Evolutionary conservation across 768 basidiomycete species (phyloP), one percentile per base, ranked within the genome.

Genomic region (Suillus paluster): DNA sequence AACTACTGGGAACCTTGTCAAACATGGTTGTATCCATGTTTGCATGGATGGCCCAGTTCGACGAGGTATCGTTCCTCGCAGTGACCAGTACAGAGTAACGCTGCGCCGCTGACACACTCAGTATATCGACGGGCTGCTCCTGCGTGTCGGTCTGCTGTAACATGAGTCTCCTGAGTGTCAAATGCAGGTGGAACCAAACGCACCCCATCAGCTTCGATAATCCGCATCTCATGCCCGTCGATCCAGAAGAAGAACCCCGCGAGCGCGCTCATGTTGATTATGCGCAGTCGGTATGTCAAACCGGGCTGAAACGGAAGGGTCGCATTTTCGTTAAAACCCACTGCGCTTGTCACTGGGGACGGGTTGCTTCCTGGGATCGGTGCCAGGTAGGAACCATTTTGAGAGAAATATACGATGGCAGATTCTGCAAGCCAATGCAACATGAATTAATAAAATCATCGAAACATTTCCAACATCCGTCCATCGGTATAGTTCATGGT

Each of bases 11-110:
- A 15, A 95, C 78, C 0, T 57, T 79, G 73, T 99, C 97, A 74
- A 97, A 99, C 95, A 96, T 97, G 64, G 78, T 79, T 0, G 84
- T 84, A 71, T 96, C 93, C 86, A 98, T 93, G 79, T 95, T 92
- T 6, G 91, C 91, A 70, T 95, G 92, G 62, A 99, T 86, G 56
- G 85, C 86, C 88, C 89, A 99, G 80, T 99, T 97, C 23, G 84
- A 79, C 3, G 83, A 78, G 0, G 89, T 91, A 65, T 95, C 92
- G 75, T 96, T 96, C 53, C 90, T 86, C 11, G 97, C 96, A 12
- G 89, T 90, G 57, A 99, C 93, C 36, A 98, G 86, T 44, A 99
- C 80, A 0, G 95, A 96, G 75, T 97, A 97, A 21, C 97, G 87
- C 74, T 99, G 97, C 0, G 95, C 95, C 34, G 91, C 94, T 15